Conservation (phyloP, 306 rosid genomes). For the Cotoneaster glaucophyllus region DNA sequence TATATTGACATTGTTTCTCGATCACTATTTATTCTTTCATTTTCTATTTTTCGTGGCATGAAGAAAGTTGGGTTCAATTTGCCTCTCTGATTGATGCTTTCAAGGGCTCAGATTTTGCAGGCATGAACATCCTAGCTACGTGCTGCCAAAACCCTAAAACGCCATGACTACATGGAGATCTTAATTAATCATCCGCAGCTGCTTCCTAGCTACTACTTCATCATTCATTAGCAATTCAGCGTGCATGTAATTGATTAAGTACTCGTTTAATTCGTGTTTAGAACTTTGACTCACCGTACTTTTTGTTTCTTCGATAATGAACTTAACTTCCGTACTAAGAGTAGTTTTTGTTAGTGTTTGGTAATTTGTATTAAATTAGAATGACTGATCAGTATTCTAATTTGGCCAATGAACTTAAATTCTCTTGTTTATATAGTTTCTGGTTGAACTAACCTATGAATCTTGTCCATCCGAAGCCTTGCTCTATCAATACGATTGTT, state of each 20-base stretch:
- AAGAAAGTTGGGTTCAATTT: background rate
- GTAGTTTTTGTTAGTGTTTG: background rate
- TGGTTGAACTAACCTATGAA: too few species aligned
- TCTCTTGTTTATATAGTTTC: too few species aligned
- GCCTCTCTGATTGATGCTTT: background rate
- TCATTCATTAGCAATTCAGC: background rate
- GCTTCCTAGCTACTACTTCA: background rate
- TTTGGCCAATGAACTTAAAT: too few species aligned
- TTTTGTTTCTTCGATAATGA: background rate
- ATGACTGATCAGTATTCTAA: background rate
- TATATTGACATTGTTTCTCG: background rate
- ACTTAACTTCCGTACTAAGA: background rate
- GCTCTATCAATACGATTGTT: too few species aligned
- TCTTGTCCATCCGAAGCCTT: too few species aligned
- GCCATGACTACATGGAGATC: background rate
- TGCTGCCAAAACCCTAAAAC: background rate
- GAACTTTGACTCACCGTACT: background rate
- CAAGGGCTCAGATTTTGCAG: conserved; percentile 11
- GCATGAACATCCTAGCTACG: conserved; percentile 8
- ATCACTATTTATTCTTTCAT: too few species aligned
- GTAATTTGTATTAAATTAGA: background rate
- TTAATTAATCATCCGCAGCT: background rate
- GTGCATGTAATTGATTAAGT: background rate
- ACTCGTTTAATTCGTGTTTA: background rate
- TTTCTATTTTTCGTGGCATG: background rate